Conservation (phyloP, 169 alveolate species). For the Cryptosporidium tyzzeri region DNA sequence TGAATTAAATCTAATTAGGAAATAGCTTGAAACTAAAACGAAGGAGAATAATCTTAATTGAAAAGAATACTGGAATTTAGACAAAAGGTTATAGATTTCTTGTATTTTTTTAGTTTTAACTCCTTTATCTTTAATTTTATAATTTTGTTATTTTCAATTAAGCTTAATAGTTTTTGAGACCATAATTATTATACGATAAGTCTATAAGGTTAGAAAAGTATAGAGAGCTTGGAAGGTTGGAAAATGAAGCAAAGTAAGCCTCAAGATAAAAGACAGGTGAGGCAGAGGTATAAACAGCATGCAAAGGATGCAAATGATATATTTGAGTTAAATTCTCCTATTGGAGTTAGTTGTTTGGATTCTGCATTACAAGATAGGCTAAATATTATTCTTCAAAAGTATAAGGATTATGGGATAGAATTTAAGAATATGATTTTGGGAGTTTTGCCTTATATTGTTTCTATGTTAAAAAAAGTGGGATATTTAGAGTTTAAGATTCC, state of each 20-base stretch:
- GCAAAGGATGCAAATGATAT: slow-evolving; percentile 43
- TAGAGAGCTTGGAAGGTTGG: neutral
- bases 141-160: neutral
- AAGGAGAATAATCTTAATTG: neutral
- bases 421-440: neutral
- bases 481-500: neutral
- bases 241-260: neutral
- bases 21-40: neutral
- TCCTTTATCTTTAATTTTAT: neutral
- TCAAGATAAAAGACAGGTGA: slow-evolving; percentile 1
- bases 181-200: neutral
- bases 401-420: neutral
- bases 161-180: neutral
- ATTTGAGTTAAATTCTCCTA: slow-evolving; percentile 45
- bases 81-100: neutral
- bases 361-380: slow-evolving; percentile 1
- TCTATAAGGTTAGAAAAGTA: neutral
- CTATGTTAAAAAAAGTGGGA: neutral
- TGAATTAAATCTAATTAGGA: slow-evolving; percentile 5
- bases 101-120: neutral
- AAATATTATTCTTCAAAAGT: neutral
- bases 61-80: neutral
- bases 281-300: slow-evolving; percentile 17
- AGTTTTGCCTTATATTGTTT: slow-evolving; percentile 18
- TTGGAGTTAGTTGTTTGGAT: slow-evolving; percentile 24